Base-by-base conservation (phyloP, 1,139 yeast species). In the Candida sp. region DNA sequence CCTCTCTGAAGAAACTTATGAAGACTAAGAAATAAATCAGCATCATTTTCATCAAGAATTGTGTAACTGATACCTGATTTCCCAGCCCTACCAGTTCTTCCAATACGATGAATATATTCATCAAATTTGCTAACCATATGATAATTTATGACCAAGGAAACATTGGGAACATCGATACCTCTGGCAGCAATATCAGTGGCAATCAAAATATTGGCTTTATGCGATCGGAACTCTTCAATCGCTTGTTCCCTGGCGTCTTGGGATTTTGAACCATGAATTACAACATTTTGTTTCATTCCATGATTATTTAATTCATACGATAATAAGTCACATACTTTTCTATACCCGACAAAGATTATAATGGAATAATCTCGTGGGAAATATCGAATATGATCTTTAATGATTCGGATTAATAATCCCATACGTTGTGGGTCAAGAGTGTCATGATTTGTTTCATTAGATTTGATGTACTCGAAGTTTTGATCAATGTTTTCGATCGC, bases 101-200 rank as follows among this genome's bases (percentile, higher is more conserved):
- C 99, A 43, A 93, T 87, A 57, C 98, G 75, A 63, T 93, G 99
- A 27, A 93, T 81, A 55, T 90, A 93, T 49, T 87, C 91, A 49
- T 90, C 97, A 41, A 89, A 79, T 37, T 74, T 73, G 46, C 74
- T 77, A 11, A 90, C 70, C 95, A 91, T 86, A 56, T 91, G 96
- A 57, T 77, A 90, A 61, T 93, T 93, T 12, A 91, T 65, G 5
- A 93, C 98, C 37, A 91, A 63, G 0, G 95, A 79, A 7, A 93
- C 96, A 54, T 87, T 79, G 0, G 93, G 86, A 15, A 93, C 82
- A 64, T 93, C 98, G 47, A 93, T 83, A 64, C 99, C 99, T 69
- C 99, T 81, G 4, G 97, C 96, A 1, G 98, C 98, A 42, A 93
- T 91, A 57, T 93, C 97, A 0, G 99, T 93, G 8, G 97, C 97